phyloP scores from a whole-genome alignment of 331 rosid species.

The Acacia pycnantha region DNA sequence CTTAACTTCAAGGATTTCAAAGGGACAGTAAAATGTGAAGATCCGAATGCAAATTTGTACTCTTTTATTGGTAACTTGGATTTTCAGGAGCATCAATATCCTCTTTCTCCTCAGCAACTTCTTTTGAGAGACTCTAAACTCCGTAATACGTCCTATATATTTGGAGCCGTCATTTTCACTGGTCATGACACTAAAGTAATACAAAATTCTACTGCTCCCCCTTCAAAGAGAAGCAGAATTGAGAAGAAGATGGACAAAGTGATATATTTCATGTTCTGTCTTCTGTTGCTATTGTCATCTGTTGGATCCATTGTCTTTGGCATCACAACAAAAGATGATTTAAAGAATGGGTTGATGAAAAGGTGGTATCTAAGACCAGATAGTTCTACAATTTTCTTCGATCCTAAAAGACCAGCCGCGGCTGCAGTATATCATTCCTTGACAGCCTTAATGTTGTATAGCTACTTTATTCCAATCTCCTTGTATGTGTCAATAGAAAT shows the following conservation, averaged over 20 bases:
- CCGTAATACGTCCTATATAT: constrained; percentile 62
- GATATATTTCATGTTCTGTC: constrained; percentile 54
- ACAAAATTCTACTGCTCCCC: constrained; percentile 75
- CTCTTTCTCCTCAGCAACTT: constrained; percentile 71
- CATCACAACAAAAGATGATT: constrained; percentile 53
- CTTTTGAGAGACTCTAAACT: constrained; percentile 79
- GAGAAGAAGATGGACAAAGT: constrained; percentile 72
- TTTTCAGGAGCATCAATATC: constrained; percentile 43
- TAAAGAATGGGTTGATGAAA: constrained; percentile 48
- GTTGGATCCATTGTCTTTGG: constrained; percentile 66
- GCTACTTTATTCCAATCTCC: constrained; percentile 63
- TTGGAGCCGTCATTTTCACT: constrained; percentile 64
- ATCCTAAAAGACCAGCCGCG: constrained; percentile 43
- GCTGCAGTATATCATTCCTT: constrained; percentile 60
- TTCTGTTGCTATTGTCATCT: constrained; percentile 49
- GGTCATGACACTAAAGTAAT: constrained; percentile 73
- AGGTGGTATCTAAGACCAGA: constrained; percentile 80
- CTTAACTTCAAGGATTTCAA: constrained; percentile 34
- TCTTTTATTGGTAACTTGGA: constrained; percentile 61
- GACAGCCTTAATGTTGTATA: constrained; percentile 61
- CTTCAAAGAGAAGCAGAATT: constrained; percentile 69
- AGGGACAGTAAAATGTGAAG: constrained; percentile 63
- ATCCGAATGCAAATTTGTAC: constrained; percentile 73
- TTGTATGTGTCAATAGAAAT: constrained; percentile 67
- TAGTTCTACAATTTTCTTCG: constrained; percentile 51